Percentiles rank a stretch among this genome's conserved stretches.
Evolutionary conservation across 164 flowering plant genomes (phyloP).

Genomic region (Magnolia kwangsiensis): DNA sequence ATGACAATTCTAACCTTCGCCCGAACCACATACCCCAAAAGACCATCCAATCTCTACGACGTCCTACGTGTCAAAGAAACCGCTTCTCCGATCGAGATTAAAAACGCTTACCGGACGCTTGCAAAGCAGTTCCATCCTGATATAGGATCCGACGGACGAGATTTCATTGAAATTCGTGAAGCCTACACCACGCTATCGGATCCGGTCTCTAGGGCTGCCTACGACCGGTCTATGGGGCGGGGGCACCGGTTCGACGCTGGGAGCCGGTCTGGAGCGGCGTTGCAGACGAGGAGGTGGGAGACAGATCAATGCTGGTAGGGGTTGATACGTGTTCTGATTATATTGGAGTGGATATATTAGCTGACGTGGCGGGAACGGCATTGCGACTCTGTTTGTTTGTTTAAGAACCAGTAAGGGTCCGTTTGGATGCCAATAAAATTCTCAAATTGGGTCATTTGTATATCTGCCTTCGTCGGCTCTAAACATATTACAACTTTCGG

Average conservation of each 20-base stretch:
- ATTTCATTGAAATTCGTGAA: slow-evolving; percentile 66
- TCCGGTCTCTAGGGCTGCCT: slow-evolving; percentile 58
- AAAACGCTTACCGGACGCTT: slow-evolving; percentile 56
- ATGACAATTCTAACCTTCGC: neutral
- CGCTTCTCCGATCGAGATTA: slow-evolving; percentile 57
- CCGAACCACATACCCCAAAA: neutral
- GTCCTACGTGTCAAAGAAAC: slow-evolving; percentile 41
- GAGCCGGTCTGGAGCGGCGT: neutral
- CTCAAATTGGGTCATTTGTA: no score
- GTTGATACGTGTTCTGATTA: no score
- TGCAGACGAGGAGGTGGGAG: slow-evolving; percentile 53
- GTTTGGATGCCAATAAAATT: no score
- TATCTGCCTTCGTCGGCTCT: no score
- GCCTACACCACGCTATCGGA: slow-evolving; percentile 82
- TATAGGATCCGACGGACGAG: slow-evolving; percentile 39
- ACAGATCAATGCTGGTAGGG: slow-evolving; percentile 87
- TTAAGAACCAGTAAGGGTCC: no score
- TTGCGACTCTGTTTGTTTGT: no score
- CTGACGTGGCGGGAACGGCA: no score
- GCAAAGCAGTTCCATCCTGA: slow-evolving; percentile 75
- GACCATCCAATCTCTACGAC: slow-evolving; percentile 40
- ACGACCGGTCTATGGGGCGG: slow-evolving; percentile 27
- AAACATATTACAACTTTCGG: no score
- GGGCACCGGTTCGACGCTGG: neutral
- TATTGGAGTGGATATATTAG: no score